Percentiles rank a stretch among this genome's conserved stretches.
These are phyloP conservation scores for Vicia sativa DNA, from an alignment of 306 rosid species.

Conservation along the genomic window DNA sequence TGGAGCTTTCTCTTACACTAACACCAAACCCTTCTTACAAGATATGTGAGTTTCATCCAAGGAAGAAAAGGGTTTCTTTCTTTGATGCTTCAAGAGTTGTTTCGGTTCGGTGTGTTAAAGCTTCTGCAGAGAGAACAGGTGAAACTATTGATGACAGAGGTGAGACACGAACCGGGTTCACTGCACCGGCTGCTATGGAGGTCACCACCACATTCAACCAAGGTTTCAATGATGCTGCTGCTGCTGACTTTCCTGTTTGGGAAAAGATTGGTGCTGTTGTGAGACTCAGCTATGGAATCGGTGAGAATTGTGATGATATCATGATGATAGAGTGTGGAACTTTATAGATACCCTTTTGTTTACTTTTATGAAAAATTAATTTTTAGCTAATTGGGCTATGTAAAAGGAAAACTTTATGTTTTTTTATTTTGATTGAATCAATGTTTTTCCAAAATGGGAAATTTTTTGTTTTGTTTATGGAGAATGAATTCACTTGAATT, in stretches of 20 bases:
- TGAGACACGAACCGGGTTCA: conserved; percentile 54
- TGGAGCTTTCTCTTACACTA: conserved; percentile 47
- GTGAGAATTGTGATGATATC: conserved; percentile 39
- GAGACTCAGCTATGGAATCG: conserved; percentile 90
- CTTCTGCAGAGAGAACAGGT: conserved; percentile 70
- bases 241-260: conserved; percentile 88
- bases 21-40: conserved; percentile 43
- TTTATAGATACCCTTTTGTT: conserved; percentile 18
- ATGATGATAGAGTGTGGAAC: not conserved
- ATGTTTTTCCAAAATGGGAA: conserved; percentile 14
- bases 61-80: conserved; percentile 36
- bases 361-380: not conserved
- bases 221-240: conserved; percentile 57
- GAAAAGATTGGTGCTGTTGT: conserved; percentile 92
- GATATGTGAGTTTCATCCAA: conserved; percentile 48
- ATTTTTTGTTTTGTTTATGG: conserved; percentile 8
- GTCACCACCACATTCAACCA: conserved; percentile 73
- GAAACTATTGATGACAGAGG: conserved; percentile 50
- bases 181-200: conserved; percentile 68
- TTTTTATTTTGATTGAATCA: not conserved
- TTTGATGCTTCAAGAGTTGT: conserved; percentile 39
- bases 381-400: not conserved
- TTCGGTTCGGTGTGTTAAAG: conserved; percentile 48
- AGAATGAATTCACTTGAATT: not conserved
- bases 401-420: not conserved